Percentiles rank a stretch among this genome's conserved stretches.
Evolutionary conservation across 169 alveolate genomes (phyloP).

Genomic region (Plasmodium gaboni): DNA sequence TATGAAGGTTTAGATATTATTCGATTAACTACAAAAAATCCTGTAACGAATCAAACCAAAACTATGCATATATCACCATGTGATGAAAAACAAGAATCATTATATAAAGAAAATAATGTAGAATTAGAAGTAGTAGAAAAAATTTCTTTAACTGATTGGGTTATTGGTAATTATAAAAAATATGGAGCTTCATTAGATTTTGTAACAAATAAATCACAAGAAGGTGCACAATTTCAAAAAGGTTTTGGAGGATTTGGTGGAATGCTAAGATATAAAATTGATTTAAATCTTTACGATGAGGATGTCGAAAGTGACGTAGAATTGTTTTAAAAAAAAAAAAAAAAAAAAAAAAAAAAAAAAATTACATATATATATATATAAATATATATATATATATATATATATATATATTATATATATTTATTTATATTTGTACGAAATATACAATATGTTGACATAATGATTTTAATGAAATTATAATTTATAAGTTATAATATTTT

Average conservation of each 20-base stretch:
- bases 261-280: constrained; percentile 96
- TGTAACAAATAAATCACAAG: constrained; percentile 97
- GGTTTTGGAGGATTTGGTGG: constrained; percentile 99
- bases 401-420: not conserved
- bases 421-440: not conserved
- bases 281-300: constrained; percentile 87
- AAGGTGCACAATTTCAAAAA: constrained; percentile 98
- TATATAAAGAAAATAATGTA: constrained; percentile 85
- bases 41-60: constrained; percentile 87
- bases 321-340: constrained; percentile 8
- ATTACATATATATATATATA: too few relatives aligned
- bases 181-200: constrained; percentile 96
- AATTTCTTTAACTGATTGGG: constrained; percentile 97
- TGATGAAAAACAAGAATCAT: constrained; percentile 83
- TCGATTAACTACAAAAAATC: constrained; percentile 90
- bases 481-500: too few relatives aligned
- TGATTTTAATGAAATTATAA: too few relatives aligned
- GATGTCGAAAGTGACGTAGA: constrained; percentile 70
- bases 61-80: constrained; percentile 84
- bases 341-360: not conserved
- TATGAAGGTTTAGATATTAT: constrained; percentile 94
- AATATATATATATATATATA: not conserved
- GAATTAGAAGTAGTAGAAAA: constrained; percentile 94
- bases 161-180: constrained; percentile 95
- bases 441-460: not conserved